These are phyloP conservation scores for Taphrina communis DNA, from an alignment of 1,139 yeast genomes.

Conservation along the genomic window DNA sequence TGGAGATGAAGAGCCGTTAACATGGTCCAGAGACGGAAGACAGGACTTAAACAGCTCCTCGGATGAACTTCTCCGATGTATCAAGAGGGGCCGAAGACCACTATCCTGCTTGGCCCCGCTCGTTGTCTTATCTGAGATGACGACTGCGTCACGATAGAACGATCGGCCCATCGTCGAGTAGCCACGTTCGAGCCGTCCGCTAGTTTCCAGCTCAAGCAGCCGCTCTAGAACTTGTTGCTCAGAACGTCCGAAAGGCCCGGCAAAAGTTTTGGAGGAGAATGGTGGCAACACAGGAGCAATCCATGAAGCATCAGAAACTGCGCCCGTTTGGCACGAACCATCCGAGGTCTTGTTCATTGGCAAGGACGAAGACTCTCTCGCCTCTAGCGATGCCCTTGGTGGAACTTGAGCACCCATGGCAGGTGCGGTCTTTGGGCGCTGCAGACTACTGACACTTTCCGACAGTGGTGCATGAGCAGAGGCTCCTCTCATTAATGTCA, in stretches of 20 bases:
- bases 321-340: neutral
- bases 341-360: neutral
- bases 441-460: neutral
- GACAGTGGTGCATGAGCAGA: conserved; percentile 15
- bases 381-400: neutral
- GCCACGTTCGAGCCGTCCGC: conserved; percentile 16
- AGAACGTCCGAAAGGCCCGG: conserved; percentile 11
- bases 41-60: conserved; percentile 1
- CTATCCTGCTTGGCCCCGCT: neutral
- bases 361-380: neutral
- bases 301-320: neutral
- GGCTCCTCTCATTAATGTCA: neutral
- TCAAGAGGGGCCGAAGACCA: neutral
- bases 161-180: conserved; percentile 11
- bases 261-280: conserved; percentile 14
- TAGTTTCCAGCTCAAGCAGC: conserved; percentile 12
- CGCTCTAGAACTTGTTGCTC: conserved; percentile 16
- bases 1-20: neutral
- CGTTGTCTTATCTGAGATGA: neutral
- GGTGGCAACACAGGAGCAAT: conserved; percentile 2
- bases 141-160: conserved; percentile 2
- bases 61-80: neutral
- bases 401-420: neutral
- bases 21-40: conserved; percentile 6
- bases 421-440: neutral